Percentiles rank a stretch among this genome's conserved stretches.
These are phyloP conservation scores for Malus sylvestris DNA, from an alignment of 306 rosid genomes.

Conservation along the genomic window DNA sequence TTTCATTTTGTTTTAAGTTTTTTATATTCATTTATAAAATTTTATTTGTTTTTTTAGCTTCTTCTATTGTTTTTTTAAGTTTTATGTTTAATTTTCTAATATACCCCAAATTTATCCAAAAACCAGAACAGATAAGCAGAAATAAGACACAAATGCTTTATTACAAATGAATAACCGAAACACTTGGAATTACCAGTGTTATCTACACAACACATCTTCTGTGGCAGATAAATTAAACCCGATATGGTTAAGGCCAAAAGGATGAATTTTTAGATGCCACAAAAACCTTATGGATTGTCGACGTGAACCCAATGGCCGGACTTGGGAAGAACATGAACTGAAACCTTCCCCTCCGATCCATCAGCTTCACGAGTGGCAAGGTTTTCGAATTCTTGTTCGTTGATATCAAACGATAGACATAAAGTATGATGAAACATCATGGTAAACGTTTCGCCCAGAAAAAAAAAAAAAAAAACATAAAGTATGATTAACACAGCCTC, in stretches of 20 bases:
- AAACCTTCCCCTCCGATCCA: constrained; percentile 52
- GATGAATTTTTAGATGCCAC: constrained; percentile 61
- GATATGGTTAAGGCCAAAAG: constrained; percentile 20
- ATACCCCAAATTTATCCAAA: neutral
- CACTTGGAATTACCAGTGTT: neutral
- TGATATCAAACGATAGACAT: too few relatives aligned
- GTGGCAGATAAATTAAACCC: neutral
- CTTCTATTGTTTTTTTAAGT: too few relatives aligned
- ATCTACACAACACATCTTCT: too few relatives aligned
- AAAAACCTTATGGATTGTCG: constrained; percentile 84
- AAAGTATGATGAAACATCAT: too few relatives aligned
- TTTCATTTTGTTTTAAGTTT: too few relatives aligned
- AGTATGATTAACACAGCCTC: too few relatives aligned
- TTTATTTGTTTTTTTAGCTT: too few relatives aligned
- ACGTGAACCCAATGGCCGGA: constrained; percentile 98
- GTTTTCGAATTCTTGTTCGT: constrained; percentile 13
- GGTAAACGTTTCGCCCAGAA: too few relatives aligned
- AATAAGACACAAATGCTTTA: neutral
- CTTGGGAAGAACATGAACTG: constrained; percentile 59
- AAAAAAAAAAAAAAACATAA: too few relatives aligned
- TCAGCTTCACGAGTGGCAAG: constrained; percentile 34
- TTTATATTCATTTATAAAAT: too few relatives aligned
- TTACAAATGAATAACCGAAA: neutral
- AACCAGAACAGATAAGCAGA: neutral
- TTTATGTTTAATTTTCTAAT: too few relatives aligned